phyloP scores from a whole-genome alignment of 352 stramenopile genomes.

The Phytophthora fragariae region DNA sequence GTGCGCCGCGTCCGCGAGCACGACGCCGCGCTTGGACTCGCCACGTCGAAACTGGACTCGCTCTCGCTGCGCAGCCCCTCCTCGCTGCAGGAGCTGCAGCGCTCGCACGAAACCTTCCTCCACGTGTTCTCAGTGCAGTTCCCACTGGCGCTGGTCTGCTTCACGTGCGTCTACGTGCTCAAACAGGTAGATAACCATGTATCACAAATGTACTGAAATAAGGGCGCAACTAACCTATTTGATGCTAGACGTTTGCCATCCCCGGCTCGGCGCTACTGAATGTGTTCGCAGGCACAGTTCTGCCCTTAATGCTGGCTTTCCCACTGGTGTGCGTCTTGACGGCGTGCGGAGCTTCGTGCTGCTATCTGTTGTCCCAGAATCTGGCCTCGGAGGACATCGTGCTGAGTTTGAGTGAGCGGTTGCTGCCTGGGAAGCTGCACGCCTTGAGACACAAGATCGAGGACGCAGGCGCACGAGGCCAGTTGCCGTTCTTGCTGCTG shows the following conservation, averaged over 20 bases:
- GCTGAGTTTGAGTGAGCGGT: conserved; percentile 60
- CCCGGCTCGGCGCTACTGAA: conserved; percentile 81
- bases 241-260: conserved; percentile 80
- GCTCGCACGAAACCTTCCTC: conserved; percentile 63
- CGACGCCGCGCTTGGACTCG: conserved; percentile 47
- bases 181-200: conserved; percentile 64
- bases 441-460: conserved; percentile 60
- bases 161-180: conserved; percentile 77
- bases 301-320: conserved; percentile 71
- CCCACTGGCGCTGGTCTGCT: conserved; percentile 71
- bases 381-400: conserved; percentile 70
- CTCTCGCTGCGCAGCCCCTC: conserved; percentile 69
- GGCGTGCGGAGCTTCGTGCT: conserved; percentile 73
- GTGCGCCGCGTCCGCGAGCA: conserved; percentile 56
- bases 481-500: conserved; percentile 71
- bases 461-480: conserved; percentile 46
- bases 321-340: conserved; percentile 73
- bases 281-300: conserved; percentile 71
- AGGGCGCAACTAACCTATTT: conserved; percentile 8
- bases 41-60: conserved; percentile 58
- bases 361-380: conserved; percentile 74
- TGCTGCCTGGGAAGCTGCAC: conserved; percentile 68
- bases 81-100: conserved; percentile 67
- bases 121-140: conserved; percentile 72
- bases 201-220: conserved; percentile 23